Evolutionary conservation across 148 eudicot genomes (phyloP).

Genomic region (Camellia lanceoleosa): DNA sequence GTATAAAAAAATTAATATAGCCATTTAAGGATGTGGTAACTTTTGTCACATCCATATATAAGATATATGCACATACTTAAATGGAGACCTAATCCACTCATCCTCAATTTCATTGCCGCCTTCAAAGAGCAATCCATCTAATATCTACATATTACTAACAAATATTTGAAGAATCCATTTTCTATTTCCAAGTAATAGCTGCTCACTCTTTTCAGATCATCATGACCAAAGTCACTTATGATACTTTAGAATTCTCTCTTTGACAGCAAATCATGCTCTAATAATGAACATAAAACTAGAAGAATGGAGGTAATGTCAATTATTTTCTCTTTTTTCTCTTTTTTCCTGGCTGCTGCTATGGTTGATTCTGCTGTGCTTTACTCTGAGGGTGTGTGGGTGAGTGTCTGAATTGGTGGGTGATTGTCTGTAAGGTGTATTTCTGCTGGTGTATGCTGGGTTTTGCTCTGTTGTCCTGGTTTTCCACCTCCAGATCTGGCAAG

Average conservation of each 20-base stretch:
- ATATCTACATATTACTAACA: background rate
- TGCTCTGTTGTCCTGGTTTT: too few species aligned
- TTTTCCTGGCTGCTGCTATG: too few species aligned
- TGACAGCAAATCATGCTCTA: background rate
- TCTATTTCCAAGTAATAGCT: background rate
- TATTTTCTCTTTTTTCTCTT: background rate
- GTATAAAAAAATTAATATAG: background rate
- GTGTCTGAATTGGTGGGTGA: too few species aligned
- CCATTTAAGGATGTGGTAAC: background rate
- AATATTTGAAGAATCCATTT: background rate
- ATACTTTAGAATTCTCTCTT: background rate
- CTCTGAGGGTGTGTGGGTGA: too few species aligned
- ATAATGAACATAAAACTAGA: background rate
- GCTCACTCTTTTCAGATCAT: background rate
- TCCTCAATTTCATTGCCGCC: background rate
- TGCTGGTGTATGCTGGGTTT: too few species aligned
- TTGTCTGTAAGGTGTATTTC: too few species aligned
- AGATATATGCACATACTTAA: background rate
- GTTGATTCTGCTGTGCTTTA: background rate
- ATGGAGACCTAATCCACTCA: background rate
- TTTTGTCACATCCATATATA: background rate
- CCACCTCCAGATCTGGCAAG: too few species aligned
- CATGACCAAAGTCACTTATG: background rate
- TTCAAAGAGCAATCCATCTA: background rate
- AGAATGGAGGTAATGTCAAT: background rate